Evolutionary conservation across 345 rosid species (phyloP).

Genomic region (Arabidopsis arenosa): DNA sequence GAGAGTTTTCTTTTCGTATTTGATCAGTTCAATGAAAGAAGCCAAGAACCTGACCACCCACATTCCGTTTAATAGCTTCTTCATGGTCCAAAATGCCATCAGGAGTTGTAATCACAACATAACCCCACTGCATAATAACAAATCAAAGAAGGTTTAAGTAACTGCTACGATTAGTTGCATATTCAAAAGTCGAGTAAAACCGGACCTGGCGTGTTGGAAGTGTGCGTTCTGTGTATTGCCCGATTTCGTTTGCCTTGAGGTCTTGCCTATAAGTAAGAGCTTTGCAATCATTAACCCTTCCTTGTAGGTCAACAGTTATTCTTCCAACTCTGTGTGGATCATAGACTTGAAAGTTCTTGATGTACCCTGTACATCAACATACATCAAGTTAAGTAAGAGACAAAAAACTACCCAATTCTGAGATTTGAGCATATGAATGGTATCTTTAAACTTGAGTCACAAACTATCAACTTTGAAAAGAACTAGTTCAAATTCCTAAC

Average conservation of each 20-base stretch:
- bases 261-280: slow-evolving; percentile 93
- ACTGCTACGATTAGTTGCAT: not conserved
- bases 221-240: slow-evolving; percentile 57
- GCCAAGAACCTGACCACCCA: slow-evolving; percentile 94
- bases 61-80: slow-evolving; percentile 75
- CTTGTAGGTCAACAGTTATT: slow-evolving; percentile 84
- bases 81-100: slow-evolving; percentile 97
- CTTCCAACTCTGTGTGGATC: slow-evolving; percentile 92
- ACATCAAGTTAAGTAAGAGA: not conserved
- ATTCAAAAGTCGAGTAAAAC: not conserved
- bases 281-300: slow-evolving; percentile 81
- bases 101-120: slow-evolving; percentile 86
- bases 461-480: not conserved
- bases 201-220: slow-evolving; percentile 93
- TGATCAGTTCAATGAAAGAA: slow-evolving; percentile 62
- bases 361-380: slow-evolving; percentile 57
- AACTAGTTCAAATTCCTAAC: not conserved
- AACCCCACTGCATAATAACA: slow-evolving; percentile 76
- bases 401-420: not conserved
- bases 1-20: not conserved
- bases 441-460: not conserved
- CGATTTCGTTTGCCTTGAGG: slow-evolving; percentile 77
- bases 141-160: not conserved
- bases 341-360: slow-evolving; percentile 68
- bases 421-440: not conserved